Conservation (phyloP, 495 filamentous ascomycete genomes). For the Evernia prunastri region DNA sequence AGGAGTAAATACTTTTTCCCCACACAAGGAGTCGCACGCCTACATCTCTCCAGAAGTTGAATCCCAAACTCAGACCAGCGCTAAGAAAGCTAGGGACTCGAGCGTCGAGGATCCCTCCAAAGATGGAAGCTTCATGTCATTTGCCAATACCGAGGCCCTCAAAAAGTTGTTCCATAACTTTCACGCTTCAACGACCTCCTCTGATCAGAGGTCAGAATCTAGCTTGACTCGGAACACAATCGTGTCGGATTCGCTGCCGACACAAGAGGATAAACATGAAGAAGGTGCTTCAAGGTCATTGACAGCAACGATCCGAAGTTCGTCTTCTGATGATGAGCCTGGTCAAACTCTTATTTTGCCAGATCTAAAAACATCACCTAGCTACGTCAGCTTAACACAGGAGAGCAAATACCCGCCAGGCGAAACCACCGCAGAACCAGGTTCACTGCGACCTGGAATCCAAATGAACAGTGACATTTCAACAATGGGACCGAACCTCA, state of each 20-base stretch:
- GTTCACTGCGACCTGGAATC: background rate
- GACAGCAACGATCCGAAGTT: background rate
- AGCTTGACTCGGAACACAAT: background rate
- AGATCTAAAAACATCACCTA: background rate
- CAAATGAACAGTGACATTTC: background rate
- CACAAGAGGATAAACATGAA: background rate
- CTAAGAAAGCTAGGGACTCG: background rate
- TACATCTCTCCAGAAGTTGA: background rate
- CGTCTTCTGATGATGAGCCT: background rate
- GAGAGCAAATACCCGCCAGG: background rate
- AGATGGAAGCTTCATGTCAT: background rate
- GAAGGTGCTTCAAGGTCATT: background rate
- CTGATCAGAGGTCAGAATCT: background rate
- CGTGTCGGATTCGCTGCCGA: background rate
- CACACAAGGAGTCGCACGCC: background rate
- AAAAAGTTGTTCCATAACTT: background rate
- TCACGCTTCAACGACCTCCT: background rate
- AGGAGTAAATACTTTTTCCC: background rate
- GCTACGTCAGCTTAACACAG: background rate
- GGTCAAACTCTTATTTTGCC: background rate
- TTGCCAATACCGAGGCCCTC: background rate
- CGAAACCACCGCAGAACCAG: background rate
- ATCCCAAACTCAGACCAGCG: background rate
- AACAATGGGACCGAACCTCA: no score
- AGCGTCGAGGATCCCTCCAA: background rate